Evolutionary conservation across 441 rosid species (phyloP).

Genomic region (Croton setiger): DNA sequence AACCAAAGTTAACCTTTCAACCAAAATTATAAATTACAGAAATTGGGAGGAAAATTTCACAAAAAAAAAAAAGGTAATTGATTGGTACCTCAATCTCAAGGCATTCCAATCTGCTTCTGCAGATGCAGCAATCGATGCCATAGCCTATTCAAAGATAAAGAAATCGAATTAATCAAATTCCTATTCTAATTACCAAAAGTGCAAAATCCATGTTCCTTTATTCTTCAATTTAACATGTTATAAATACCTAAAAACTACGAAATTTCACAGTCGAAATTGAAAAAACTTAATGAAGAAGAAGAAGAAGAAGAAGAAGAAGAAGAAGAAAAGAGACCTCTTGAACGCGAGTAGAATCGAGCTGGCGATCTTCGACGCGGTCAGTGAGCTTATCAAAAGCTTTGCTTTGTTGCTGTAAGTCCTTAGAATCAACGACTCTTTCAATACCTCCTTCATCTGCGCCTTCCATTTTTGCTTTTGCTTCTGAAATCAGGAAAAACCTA

Average conservation of each 20-base stretch:
- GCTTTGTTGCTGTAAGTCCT: conserved; percentile 92
- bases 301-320: neutral
- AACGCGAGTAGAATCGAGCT: conserved; percentile 90
- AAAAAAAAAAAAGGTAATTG: neutral
- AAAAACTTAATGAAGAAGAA: no score
- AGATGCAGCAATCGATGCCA: conserved; percentile 93
- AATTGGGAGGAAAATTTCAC: neutral
- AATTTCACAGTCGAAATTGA: neutral
- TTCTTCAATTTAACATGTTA: neutral
- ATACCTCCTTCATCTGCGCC: conserved; percentile 58
- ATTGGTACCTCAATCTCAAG: conserved; percentile 66
- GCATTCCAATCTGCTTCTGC: conserved; percentile 84
- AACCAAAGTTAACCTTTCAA: neutral
- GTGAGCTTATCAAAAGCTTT: conserved; percentile 93
- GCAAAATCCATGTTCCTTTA: neutral
- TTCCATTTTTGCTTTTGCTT: conserved; percentile 37
- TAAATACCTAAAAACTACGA: neutral
- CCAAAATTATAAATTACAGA: neutral
- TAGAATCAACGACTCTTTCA: conserved; percentile 62
- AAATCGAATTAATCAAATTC: neutral
- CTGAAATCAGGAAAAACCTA: conserved; percentile 14
- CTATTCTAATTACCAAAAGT: neutral
- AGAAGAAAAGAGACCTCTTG: conserved; percentile 49
- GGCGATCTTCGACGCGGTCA: conserved; percentile 93
- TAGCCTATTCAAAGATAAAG: conserved; percentile 51